Evolutionary conservation across 2,329 filamentous ascomycete genomes (phyloP).

Genomic region (Aspergillus persii): DNA sequence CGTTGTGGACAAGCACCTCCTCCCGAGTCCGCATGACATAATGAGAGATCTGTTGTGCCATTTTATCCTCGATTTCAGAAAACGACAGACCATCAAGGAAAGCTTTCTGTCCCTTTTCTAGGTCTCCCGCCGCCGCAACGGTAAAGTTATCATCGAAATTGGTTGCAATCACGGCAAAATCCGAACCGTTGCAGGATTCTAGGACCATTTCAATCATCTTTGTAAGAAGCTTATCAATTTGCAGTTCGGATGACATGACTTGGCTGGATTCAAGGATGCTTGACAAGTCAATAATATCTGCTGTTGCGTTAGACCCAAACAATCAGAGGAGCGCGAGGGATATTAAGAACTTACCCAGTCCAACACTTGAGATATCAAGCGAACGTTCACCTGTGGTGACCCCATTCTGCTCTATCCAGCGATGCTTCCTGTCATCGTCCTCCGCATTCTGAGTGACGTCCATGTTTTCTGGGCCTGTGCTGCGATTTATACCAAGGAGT

Average conservation of each 20-base stretch:
- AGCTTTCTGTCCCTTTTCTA: slow-evolving; percentile 54
- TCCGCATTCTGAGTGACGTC: slow-evolving; percentile 32
- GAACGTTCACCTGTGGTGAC: slow-evolving; percentile 37
- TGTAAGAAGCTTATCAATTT: slow-evolving; percentile 60
- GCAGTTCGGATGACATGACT: slow-evolving; percentile 63
- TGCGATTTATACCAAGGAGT: slow-evolving; percentile 41
- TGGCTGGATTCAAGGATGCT: slow-evolving; percentile 65
- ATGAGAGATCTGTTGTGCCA: slow-evolving; percentile 60
- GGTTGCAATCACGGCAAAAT: slow-evolving; percentile 60
- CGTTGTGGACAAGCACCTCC: slow-evolving; percentile 61
- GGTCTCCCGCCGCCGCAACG: slow-evolving; percentile 60
- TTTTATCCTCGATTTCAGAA: slow-evolving; percentile 56
- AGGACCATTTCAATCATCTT: slow-evolving; percentile 66
- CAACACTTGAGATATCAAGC: slow-evolving; percentile 43
- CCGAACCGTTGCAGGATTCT: slow-evolving; percentile 60
- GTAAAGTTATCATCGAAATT: slow-evolving; percentile 60
- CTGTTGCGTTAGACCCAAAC: slow-evolving; percentile 40
- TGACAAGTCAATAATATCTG: slow-evolving; percentile 63
- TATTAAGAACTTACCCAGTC: slow-evolving; percentile 30
- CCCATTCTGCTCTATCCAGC: slow-evolving; percentile 43
- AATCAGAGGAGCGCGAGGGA: neutral
- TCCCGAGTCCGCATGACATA: slow-evolving; percentile 64
- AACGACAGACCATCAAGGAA: slow-evolving; percentile 57
- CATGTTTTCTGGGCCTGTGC: slow-evolving; percentile 30
- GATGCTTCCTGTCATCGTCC: slow-evolving; percentile 41